Evolutionary conservation across 352 stramenopile species (phyloP), one percentile per base, ranked within the genome.

Genomic region (Plasmopara halstedii): DNA sequence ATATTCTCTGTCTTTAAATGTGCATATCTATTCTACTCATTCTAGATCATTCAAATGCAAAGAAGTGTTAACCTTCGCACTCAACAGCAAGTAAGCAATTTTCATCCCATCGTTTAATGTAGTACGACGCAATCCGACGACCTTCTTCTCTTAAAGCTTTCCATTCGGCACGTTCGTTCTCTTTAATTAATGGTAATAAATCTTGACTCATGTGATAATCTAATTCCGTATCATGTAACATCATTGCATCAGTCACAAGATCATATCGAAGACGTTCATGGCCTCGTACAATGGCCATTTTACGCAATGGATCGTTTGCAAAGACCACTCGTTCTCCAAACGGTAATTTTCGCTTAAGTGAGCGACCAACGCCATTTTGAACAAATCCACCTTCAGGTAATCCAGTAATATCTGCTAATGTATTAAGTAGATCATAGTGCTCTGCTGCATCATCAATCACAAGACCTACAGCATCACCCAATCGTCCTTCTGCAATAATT

Each of bases 351-450:
- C 69, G 64, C 47, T 83, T 83, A 6, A 86, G 53, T 0, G 74
- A 86, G 1, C 70, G 71, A 0, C 71, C 71, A 23, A 86, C 53
- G 6, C 74, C 70, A 3, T 62, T 72, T 42, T 86, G 74, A 0
- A 73, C 42, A 21, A 86, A 81, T 10, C 69, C 71, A 2, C 58
- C 50, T 0, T 63, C 9, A 1, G 73, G 71, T 3, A 83, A 53
- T 0, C 74, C 71, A 1, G 76, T 70, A 36, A 86, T 79, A 29
- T 84, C 74, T 0, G 74, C 69, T 8, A 86, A 39, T 8, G 74
- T 86, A 37, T 83, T 83, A 26, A 83, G 61, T 17, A 69, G 41
- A 47, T 85, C 73, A 29, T 81, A 79, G 15, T 85, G 70, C 8
- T 62, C 66, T 4, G 62, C 62, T 1, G 48, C 55, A 20, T 76